Percentiles rank a stretch among this genome's conserved stretches.
Evolutionary conservation across 257 asterid species (phyloP).

Genomic region (Salvia splendens): DNA sequence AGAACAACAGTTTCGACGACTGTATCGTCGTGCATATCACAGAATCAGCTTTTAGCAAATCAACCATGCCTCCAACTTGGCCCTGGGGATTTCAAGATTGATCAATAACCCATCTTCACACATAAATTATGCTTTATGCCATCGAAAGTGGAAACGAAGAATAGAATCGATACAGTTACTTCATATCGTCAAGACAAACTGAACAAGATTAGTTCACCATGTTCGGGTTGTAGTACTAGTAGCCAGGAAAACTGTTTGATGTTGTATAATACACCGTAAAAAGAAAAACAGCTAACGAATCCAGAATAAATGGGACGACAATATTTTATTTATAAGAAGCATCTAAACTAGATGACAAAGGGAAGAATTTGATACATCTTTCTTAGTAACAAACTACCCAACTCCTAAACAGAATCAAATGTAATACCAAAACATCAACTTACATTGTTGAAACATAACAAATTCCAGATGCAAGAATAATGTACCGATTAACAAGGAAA

Average conservation of each 20-base stretch:
- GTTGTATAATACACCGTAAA: slow-evolving; percentile 2
- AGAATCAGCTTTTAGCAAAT: slow-evolving; percentile 57
- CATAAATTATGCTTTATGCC: slow-evolving; percentile 32
- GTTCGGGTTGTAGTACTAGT: too few relatives aligned
- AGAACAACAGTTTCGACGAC: background rate
- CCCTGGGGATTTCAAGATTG: slow-evolving; percentile 57
- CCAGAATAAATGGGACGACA: slow-evolving; percentile 20
- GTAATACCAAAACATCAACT: slow-evolving; percentile 31
- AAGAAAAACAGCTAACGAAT: slow-evolving; percentile 20
- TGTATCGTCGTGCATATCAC: slow-evolving; percentile 44
- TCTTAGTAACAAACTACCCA: slow-evolving; percentile 38
- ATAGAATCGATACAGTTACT: background rate
- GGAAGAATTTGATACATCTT: slow-evolving; percentile 37
- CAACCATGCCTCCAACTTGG: slow-evolving; percentile 55
- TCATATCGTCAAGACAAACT: background rate
- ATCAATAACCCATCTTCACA: slow-evolving; percentile 43
- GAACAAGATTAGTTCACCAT: slow-evolving; percentile 2
- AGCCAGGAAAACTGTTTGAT: background rate
- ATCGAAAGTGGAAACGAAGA: slow-evolving; percentile 5
- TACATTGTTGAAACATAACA: slow-evolving; percentile 42
- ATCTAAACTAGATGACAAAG: slow-evolving; percentile 31
- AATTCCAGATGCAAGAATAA: slow-evolving; percentile 25
- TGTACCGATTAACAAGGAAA: slow-evolving; percentile 1
- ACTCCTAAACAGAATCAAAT: slow-evolving; percentile 36
- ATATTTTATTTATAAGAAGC: slow-evolving; percentile 35